phyloP scores from a whole-genome alignment of 2,329 filamentous ascomycete species.

The Hypoxylon sp. region DNA sequence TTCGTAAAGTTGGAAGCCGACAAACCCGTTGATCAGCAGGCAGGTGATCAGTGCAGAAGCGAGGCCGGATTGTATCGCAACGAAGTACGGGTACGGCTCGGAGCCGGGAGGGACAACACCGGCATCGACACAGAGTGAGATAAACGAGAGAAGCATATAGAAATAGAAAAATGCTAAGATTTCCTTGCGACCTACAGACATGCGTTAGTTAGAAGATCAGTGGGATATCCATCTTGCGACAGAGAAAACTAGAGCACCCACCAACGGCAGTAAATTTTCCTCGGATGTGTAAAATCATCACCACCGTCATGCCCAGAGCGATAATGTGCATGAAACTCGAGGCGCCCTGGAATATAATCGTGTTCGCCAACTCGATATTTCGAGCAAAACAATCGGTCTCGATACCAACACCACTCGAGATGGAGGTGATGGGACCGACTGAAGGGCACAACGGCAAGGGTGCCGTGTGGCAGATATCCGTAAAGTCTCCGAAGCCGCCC shows the following conservation, averaged over 20 bases:
- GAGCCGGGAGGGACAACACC: slow-evolving; percentile 91
- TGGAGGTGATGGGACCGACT: slow-evolving; percentile 80
- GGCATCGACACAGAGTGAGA: slow-evolving; percentile 91
- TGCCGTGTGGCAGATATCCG: slow-evolving; percentile 85
- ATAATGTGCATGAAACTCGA: slow-evolving; percentile 93
- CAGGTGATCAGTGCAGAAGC: slow-evolving; percentile 89
- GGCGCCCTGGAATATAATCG: slow-evolving; percentile 96
- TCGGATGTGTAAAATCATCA: slow-evolving; percentile 97
- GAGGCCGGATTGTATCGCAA: slow-evolving; percentile 87
- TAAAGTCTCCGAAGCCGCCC: slow-evolving; percentile 95
- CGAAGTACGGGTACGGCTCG: slow-evolving; percentile 89
- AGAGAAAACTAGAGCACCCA: slow-evolving; percentile 61
- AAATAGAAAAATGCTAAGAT: slow-evolving; percentile 96
- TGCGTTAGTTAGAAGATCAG: slow-evolving; percentile 15
- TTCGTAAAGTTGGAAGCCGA: slow-evolving; percentile 98
- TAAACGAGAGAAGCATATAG: slow-evolving; percentile 90
- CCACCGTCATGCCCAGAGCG: slow-evolving; percentile 90
- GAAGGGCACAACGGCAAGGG: slow-evolving; percentile 89
- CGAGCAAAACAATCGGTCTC: slow-evolving; percentile 93
- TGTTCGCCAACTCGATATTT: slow-evolving; percentile 96
- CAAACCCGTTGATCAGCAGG: slow-evolving; percentile 96
- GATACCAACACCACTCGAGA: slow-evolving; percentile 80
- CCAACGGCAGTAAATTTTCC: slow-evolving; percentile 98
- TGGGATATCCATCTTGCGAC: background rate
- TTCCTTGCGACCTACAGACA: slow-evolving; percentile 70